Evolutionary conservation across 1,139 yeast species (phyloP), one percentile per base, ranked within the genome.

Genomic region (Yamadazyma pseudoaaseri): DNA sequence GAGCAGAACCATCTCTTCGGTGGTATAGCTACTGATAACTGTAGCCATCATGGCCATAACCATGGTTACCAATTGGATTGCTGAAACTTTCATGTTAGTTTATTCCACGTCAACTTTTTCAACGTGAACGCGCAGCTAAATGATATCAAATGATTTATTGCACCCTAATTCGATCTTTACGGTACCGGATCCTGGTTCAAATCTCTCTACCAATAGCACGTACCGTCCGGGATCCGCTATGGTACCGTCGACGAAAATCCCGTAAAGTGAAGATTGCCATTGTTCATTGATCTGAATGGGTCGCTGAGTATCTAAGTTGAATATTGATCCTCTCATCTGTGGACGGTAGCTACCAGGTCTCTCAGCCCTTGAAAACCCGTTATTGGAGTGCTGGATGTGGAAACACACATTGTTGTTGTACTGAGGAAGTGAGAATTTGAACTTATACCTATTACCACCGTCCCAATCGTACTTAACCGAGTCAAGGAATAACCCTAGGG

Each of bases 181-280:
- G 3, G 43, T 45, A 4, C 77, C 80, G 3, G 42, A 33, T 0
- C 80, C 80, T 9, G 53, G 49, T 39, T 74, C 80, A 38, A 74
- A 70, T 31, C 81, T 47, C 45, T 75, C 81, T 13, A 72, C 56
- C 15, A 74, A 49, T 7, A 74, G 43, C 4, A 72, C 56, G 36
- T 65, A 63, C 25, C 56, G 45, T 10, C 65, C 67, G 17, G 62
- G 58, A 2, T 46, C 30, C 20, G 53, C 42, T 17, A 60, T 31
- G 11, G 41, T 29, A 38, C 56, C 54, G 30, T 71, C 73, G 9
- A 72, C 46, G 45, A 59, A 72, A 1, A 66, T 51, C 1, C 81
- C 81, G 45, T 68, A 69, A 12, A 68, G 44, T 11, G 62, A 52
- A 41, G 68, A 68, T 30, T 56, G 55, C 69, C 79, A 76, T 9